Evolutionary conservation across 176 grass and related monocot species (phyloP).

Genomic region (Echinochloa phyllopogon): DNA sequence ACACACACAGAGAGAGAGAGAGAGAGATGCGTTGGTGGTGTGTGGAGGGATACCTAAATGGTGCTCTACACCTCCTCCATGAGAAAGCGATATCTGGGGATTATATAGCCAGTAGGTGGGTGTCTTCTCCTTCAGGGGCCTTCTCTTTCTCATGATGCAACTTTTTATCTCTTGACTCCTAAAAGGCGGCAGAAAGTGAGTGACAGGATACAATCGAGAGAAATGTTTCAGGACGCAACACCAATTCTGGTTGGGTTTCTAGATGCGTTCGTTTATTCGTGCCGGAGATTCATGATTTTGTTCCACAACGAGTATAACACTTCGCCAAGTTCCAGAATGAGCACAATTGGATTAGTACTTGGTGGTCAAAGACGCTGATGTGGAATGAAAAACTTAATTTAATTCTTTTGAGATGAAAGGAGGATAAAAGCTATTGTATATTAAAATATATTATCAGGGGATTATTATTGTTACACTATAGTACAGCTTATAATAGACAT

Average conservation of each 20-base stretch:
- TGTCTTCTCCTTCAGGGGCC: neutral
- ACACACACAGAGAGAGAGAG: constrained; percentile 28
- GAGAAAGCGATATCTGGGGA: constrained; percentile 22
- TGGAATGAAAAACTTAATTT: neutral
- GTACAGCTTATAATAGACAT: neutral
- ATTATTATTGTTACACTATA: neutral
- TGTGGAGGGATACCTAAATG: neutral
- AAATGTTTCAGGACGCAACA: constrained; percentile 34
- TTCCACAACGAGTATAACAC: neutral
- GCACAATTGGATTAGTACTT: neutral
- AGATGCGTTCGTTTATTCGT: constrained; percentile 3
- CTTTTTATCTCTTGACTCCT: constrained; percentile 45
- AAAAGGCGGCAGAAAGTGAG: constrained; percentile 58
- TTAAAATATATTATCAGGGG: neutral
- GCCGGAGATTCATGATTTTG: constrained; percentile 26
- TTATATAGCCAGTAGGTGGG: constrained; percentile 32
- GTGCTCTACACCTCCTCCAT: neutral
- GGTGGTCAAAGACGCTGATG: constrained; percentile 2
- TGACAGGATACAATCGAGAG: constrained; percentile 20
- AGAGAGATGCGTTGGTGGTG: constrained; percentile 8
- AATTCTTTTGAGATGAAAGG: neutral
- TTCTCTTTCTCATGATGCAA: constrained; percentile 46
- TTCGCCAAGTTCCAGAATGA: constrained; percentile 16
- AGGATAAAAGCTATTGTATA: neutral
- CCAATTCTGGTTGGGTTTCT: constrained; percentile 12